Percentiles rank a stretch among this genome's conserved stretches.
phyloP scores from a whole-genome alignment of 2,329 filamentous ascomycete genomes.

The Colletotrichum phormii region DNA sequence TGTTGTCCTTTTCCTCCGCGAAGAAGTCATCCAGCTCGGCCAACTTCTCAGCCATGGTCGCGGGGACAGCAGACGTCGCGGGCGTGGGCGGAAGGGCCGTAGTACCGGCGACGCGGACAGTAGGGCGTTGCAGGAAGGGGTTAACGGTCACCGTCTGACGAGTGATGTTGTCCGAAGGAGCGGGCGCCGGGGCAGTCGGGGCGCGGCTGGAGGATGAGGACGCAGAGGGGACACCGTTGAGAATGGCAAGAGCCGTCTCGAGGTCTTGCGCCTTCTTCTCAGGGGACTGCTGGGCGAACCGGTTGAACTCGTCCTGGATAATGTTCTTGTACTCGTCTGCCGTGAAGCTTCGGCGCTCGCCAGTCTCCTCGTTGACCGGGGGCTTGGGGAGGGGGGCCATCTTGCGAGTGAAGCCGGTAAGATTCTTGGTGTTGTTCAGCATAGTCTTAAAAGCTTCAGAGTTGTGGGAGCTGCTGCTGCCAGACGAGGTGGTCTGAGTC shows the following conservation, averaged over 20 bases:
- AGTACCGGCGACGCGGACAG: not conserved
- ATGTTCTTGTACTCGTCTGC: slow-evolving; percentile 19
- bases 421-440: not conserved
- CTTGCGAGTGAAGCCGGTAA: not conserved
- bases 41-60: slow-evolving; percentile 13
- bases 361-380: not conserved
- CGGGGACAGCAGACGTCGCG: not conserved
- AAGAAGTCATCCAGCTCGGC: slow-evolving; percentile 27
- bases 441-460: not conserved
- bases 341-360: slow-evolving; percentile 8
- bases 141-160: slow-evolving; percentile 22
- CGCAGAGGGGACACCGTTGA: not conserved
- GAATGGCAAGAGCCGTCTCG: not conserved
- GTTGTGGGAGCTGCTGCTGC: not conserved
- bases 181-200: too few species aligned
- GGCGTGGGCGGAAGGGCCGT: slow-evolving; percentile 25
- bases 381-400: not conserved
- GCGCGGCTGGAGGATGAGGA: too few species aligned
- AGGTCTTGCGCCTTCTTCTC: slow-evolving; percentile 16
- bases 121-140: not conserved
- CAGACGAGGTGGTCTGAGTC: not conserved
- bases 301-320: slow-evolving; percentile 23
- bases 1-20: slow-evolving; percentile 15
- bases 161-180: not conserved
- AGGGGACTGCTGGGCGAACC: slow-evolving; percentile 12